These are phyloP conservation scores for Dimocarpus longan DNA, from an alignment of 345 rosid genomes.

Conservation along the genomic window DNA sequence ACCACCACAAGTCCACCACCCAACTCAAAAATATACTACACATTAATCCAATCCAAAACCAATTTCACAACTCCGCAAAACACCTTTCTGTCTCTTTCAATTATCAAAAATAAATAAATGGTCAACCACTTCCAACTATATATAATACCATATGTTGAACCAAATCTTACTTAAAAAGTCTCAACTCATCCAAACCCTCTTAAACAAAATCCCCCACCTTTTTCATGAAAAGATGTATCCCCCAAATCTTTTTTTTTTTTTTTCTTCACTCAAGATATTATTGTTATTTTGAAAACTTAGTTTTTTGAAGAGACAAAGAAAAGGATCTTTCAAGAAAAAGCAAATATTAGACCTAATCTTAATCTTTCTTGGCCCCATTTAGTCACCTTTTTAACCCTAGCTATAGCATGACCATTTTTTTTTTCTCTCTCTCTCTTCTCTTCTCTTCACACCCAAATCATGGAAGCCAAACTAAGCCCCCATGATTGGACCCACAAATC, in stretches of 20 bases:
- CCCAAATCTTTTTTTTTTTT: constrained; percentile 26
- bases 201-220: constrained; percentile 33
- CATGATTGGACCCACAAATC: constrained; percentile 41
- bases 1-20: constrained; percentile 49
- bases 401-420: neutral
- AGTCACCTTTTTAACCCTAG: constrained; percentile 8
- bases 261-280: constrained; percentile 2
- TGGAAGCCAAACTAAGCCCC: constrained; percentile 28
- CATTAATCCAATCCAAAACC: neutral
- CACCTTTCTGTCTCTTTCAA: constrained; percentile 6
- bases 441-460: constrained; percentile 27
- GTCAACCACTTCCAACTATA: constrained; percentile 44
- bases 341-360: constrained; percentile 13
- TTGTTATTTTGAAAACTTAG: constrained; percentile 8
- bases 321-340: constrained; percentile 14
- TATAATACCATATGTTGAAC: constrained; percentile 22
- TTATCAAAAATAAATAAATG: constrained; percentile 16
- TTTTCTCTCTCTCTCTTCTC: neutral
- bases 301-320: constrained; percentile 33
- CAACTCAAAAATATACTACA: constrained; percentile 27
- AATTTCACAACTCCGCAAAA: neutral
- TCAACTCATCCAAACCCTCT: constrained; percentile 25
- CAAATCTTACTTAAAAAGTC: constrained; percentile 43
- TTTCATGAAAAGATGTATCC: constrained; percentile 41
- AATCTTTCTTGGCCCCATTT: constrained; percentile 29